Evolutionary conservation across 2,329 filamentous ascomycete species (phyloP).

Genomic region (Nectriaceae sp.): DNA sequence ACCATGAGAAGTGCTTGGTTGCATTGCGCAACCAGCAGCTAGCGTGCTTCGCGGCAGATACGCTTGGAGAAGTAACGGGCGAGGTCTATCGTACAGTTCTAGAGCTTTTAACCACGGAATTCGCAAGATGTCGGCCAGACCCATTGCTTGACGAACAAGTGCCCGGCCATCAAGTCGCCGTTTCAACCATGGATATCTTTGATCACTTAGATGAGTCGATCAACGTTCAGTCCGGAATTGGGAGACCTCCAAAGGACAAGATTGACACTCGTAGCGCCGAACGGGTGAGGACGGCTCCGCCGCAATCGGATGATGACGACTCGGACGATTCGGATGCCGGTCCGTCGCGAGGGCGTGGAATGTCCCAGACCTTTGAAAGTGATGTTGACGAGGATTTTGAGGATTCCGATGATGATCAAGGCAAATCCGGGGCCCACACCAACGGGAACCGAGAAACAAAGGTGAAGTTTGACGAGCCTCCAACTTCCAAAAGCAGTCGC

Average conservation of each 20-base stretch:
- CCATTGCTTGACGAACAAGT: conserved; percentile 39
- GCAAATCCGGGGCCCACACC: conserved; percentile 17
- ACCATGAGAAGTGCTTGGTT: conserved; percentile 82
- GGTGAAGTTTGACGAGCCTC: conserved; percentile 55
- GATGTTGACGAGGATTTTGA: conserved; percentile 38
- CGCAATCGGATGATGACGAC: conserved; percentile 37
- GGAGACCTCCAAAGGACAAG: conserved; percentile 51
- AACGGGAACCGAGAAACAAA: conserved; percentile 42
- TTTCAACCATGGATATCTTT: conserved; percentile 59
- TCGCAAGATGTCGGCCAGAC: conserved; percentile 67
- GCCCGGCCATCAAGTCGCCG: conserved; percentile 33
- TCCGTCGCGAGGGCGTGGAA: conserved; percentile 17
- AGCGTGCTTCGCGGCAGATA: conserved; percentile 68
- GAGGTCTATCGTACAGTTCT: conserved; percentile 78
- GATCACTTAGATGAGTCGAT: conserved; percentile 54
- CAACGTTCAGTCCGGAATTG: conserved; percentile 59
- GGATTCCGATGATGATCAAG: conserved; percentile 34
- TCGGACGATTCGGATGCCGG: conserved; percentile 38
- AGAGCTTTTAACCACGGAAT: conserved; percentile 67
- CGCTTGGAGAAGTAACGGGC: conserved; percentile 72
- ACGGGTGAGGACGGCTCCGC: conserved; percentile 44
- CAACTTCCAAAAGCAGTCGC: conserved; percentile 44
- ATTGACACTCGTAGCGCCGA: conserved; percentile 50
- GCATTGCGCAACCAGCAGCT: conserved; percentile 79
- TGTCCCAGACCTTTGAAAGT: conserved; percentile 7